Evolutionary conservation across 2,329 filamentous ascomycete species (phyloP).

Genomic region (Xylariaceae sp.): DNA sequence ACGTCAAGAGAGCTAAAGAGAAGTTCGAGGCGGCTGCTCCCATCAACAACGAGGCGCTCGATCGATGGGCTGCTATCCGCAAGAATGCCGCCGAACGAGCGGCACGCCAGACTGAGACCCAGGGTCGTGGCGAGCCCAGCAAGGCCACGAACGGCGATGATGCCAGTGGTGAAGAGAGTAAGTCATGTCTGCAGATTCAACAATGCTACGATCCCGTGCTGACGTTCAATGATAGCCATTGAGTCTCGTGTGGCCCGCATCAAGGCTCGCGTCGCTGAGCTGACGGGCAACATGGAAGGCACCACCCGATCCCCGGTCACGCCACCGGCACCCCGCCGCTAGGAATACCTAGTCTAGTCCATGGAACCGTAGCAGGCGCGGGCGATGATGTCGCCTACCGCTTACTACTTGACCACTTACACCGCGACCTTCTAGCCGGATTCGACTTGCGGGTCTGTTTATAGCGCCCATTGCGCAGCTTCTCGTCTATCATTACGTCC

Average conservation of each 20-base stretch:
- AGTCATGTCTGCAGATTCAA: constrained; percentile 16
- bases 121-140: constrained; percentile 51
- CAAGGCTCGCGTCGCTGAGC: constrained; percentile 91
- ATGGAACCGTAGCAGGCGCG: constrained; percentile 24
- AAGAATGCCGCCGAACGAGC: constrained; percentile 88
- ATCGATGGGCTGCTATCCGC: constrained; percentile 93
- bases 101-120: constrained; percentile 60
- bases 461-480: constrained; percentile 8
- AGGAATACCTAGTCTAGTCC: constrained; percentile 24
- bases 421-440: constrained; percentile 5
- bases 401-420: neutral
- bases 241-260: constrained; percentile 95
- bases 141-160: constrained; percentile 64
- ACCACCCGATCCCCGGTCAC: constrained; percentile 31
- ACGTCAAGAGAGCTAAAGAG: constrained; percentile 22
- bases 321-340: constrained; percentile 35
- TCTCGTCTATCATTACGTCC: constrained; percentile 12
- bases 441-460: constrained; percentile 13
- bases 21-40: constrained; percentile 32
- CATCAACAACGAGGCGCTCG: constrained; percentile 45
- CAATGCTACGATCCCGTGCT: constrained; percentile 17
- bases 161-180: constrained; percentile 77
- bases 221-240: constrained; percentile 59
- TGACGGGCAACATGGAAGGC: constrained; percentile 78
- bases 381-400: constrained; percentile 6